phyloP scores from a whole-genome alignment of 495 filamentous ascomycete species.

The Glarea lozoyensis region DNA sequence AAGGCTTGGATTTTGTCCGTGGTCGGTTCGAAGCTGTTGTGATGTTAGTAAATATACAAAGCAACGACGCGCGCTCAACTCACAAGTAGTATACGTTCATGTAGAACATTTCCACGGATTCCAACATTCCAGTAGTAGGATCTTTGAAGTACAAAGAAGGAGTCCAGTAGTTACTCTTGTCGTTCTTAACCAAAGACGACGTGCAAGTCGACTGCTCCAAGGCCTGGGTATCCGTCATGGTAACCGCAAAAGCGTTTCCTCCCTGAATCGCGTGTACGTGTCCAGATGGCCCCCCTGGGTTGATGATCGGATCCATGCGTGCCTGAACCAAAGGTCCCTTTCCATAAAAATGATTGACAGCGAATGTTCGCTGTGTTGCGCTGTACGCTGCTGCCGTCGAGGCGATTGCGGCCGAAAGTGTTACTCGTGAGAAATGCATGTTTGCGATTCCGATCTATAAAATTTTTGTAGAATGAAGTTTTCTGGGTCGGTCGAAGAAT shows the following conservation, averaged over 20 bases:
- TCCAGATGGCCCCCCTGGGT: constrained; percentile 42
- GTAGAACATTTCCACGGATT: constrained; percentile 52
- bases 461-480: constrained; percentile 12
- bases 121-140: constrained; percentile 53
- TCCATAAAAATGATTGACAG: constrained; percentile 23
- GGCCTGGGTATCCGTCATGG: constrained; percentile 45
- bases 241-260: constrained; percentile 53
- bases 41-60: constrained; percentile 23
- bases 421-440: constrained; percentile 15
- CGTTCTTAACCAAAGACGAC: constrained; percentile 50
- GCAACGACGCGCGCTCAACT: constrained; percentile 34
- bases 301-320: constrained; percentile 58
- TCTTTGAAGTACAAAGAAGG: constrained; percentile 56
- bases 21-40: constrained; percentile 26
- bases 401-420: constrained; percentile 14
- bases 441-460: neutral
- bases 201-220: constrained; percentile 52
- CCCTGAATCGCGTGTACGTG: constrained; percentile 66
- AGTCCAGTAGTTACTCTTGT: constrained; percentile 70
- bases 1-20: constrained; percentile 35
- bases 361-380: constrained; percentile 15
- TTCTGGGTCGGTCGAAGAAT: neutral
- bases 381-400: constrained; percentile 10
- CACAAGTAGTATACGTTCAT: constrained; percentile 60
- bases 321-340: constrained; percentile 30